Conservation (phyloP, 352 stramenopile genomes). For the Pythium brachiatum region DNA sequence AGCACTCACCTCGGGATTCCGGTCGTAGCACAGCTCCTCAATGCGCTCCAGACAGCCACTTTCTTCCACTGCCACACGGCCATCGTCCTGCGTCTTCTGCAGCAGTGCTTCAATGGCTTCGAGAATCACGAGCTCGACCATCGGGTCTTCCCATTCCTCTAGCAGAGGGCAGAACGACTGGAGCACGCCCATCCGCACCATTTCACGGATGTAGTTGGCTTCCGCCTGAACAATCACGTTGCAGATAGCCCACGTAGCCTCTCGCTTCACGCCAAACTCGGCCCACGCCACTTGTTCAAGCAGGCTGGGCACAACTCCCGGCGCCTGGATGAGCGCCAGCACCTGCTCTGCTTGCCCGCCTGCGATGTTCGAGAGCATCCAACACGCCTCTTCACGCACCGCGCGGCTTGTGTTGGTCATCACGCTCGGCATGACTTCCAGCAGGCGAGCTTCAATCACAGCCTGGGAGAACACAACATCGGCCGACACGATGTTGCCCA, state of each 20-base stretch:
- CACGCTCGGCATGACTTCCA: conserved; percentile 80
- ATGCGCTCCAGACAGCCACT: conserved; percentile 74
- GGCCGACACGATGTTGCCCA: conserved; percentile 82
- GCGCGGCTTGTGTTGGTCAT: conserved; percentile 78
- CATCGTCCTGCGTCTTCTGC: conserved; percentile 59
- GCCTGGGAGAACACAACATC: conserved; percentile 75
- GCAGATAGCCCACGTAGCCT: conserved; percentile 85
- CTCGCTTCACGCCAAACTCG: conserved; percentile 80
- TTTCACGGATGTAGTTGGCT: conserved; percentile 52
- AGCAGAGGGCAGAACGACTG: conserved; percentile 68
- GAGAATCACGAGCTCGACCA: conserved; percentile 84
- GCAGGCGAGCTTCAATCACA: conserved; percentile 73
- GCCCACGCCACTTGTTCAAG: conserved; percentile 87
- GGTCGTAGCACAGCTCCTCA: conserved; percentile 79
- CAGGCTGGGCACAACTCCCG: conserved; percentile 57
- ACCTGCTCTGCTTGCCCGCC: conserved; percentile 73
- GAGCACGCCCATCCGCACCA: conserved; percentile 73
- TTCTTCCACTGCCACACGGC: conserved; percentile 70
- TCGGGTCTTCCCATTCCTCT: conserved; percentile 83
- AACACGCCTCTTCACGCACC: conserved; percentile 82
- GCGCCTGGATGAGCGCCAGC: conserved; percentile 66
- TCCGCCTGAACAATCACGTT: conserved; percentile 80
- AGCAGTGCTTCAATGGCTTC: conserved; percentile 74
- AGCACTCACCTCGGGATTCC: conserved; percentile 76
- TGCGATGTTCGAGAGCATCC: conserved; percentile 87